Evolutionary conservation across 352 stramenopile genomes (phyloP).

Genomic region (Pythium aristosporum): DNA sequence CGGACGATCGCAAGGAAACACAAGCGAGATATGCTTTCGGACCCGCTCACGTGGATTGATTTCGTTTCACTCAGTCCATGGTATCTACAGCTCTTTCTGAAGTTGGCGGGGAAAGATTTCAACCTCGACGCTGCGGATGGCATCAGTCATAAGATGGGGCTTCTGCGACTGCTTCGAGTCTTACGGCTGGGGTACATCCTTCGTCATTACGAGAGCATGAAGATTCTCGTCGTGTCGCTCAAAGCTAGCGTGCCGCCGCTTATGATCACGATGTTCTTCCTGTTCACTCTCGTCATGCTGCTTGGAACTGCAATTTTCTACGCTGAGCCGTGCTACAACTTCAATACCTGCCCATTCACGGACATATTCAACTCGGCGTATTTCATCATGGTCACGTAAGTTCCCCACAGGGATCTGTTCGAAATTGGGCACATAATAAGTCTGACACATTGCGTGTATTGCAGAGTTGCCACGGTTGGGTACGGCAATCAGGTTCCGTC

Average conservation of each 20-base stretch:
- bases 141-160: slow-evolving; percentile 29
- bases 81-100: slow-evolving; percentile 42
- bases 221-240: slow-evolving; percentile 57
- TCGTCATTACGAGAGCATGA: slow-evolving; percentile 52
- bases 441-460: slow-evolving; percentile 8
- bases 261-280: slow-evolving; percentile 69
- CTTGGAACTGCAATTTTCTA: slow-evolving; percentile 76
- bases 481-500: slow-evolving; percentile 71
- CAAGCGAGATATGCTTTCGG: slow-evolving; percentile 29
- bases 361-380: slow-evolving; percentile 85
- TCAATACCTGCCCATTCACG: slow-evolving; percentile 75
- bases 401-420: neutral
- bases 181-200: slow-evolving; percentile 54
- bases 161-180: slow-evolving; percentile 55
- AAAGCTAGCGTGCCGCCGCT: slow-evolving; percentile 59
- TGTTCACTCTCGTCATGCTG: slow-evolving; percentile 75
- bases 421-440: neutral
- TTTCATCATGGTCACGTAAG: slow-evolving; percentile 84
- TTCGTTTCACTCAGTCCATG: slow-evolving; percentile 53
- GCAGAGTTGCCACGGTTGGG: slow-evolving; percentile 70
- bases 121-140: slow-evolving; percentile 21
- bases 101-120: slow-evolving; percentile 19
- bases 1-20: slow-evolving; percentile 33
- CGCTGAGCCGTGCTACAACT: slow-evolving; percentile 72
- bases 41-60: slow-evolving; percentile 55